Percentiles rank a stretch among this genome's conserved stretches.
phyloP scores from a whole-genome alignment of 139 green algal genomes.

The Chlorella sp. region DNA sequence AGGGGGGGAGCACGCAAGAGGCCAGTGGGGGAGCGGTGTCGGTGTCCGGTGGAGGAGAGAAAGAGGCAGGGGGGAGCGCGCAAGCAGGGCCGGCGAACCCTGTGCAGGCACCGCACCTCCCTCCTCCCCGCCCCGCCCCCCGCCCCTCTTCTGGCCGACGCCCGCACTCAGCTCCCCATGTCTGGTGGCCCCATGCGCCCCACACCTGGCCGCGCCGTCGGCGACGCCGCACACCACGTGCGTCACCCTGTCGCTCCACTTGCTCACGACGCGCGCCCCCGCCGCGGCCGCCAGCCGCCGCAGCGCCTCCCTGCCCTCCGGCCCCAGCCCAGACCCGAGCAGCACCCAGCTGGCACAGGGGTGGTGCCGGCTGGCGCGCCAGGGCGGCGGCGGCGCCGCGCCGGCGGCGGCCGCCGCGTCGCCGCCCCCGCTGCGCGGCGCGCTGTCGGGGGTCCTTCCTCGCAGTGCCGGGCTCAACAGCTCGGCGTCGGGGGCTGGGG shows the following conservation, averaged over 20 bases:
- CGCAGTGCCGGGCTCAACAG: too few species aligned
- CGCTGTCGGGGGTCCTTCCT: too few species aligned
- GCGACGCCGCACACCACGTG: constrained; percentile 36
- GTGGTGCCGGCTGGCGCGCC: background rate
- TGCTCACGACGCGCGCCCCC: constrained; percentile 12
- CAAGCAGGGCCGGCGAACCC: too few species aligned
- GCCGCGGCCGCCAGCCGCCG: constrained; percentile 4
- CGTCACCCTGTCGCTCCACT: constrained; percentile 27
- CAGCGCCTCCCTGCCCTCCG: constrained; percentile 13
- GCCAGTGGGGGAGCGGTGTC: background rate
- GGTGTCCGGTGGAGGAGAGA: background rate
- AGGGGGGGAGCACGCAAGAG: background rate
- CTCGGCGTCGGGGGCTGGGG: too few species aligned
- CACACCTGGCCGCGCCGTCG: constrained; percentile 15
- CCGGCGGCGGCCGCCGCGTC: background rate
- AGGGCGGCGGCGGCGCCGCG: background rate
- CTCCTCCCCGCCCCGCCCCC: background rate
- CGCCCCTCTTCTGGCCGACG: too few species aligned
- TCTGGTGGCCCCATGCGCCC: background rate
- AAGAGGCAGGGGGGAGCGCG: background rate
- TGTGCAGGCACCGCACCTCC: background rate
- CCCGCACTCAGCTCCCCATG: background rate
- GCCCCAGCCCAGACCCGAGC: constrained; percentile 22
- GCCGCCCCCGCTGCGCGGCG: too few species aligned
- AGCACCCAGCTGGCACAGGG: constrained; percentile 19